Evolutionary conservation across 2,329 filamentous ascomycete genomes (phyloP).

Genomic region (Fusarium sororula): DNA sequence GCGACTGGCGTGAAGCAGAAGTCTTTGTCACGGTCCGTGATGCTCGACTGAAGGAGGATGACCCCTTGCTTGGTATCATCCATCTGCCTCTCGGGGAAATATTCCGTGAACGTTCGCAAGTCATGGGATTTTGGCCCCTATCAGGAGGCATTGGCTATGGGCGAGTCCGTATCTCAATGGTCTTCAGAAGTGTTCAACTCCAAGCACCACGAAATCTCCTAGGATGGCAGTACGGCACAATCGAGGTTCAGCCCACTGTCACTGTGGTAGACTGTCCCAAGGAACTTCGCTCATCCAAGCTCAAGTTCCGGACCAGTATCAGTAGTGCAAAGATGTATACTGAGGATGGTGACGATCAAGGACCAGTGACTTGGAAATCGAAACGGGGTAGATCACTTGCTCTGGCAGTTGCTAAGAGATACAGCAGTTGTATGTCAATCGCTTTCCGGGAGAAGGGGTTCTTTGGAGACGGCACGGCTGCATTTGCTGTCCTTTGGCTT

Average conservation of each 20-base stretch:
- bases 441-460: constrained; percentile 55
- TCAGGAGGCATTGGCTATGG: constrained; percentile 79
- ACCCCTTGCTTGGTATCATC: constrained; percentile 75
- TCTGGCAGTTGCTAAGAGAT: constrained; percentile 69
- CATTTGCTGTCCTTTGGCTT: constrained; percentile 74
- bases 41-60: constrained; percentile 73
- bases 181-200: constrained; percentile 75
- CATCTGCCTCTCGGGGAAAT: constrained; percentile 71
- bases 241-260: constrained; percentile 67
- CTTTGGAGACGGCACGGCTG: constrained; percentile 64
- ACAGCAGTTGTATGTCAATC: constrained; percentile 64
- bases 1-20: constrained; percentile 73
- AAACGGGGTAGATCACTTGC: constrained; percentile 55
- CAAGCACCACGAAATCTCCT: constrained; percentile 66
- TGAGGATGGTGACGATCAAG: constrained; percentile 49
- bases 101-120: constrained; percentile 69
- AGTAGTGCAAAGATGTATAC: constrained; percentile 67
- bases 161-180: constrained; percentile 73
- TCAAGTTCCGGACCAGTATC: constrained; percentile 69
- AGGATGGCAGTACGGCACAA: constrained; percentile 78
- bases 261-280: constrained; percentile 56
- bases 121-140: constrained; percentile 73
- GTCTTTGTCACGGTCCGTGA: constrained; percentile 75
- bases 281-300: constrained; percentile 58
- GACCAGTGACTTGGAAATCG: constrained; percentile 57